phyloP scores from a whole-genome alignment of 2,329 filamentous ascomycete genomes.

The Talaromyces sp. region DNA sequence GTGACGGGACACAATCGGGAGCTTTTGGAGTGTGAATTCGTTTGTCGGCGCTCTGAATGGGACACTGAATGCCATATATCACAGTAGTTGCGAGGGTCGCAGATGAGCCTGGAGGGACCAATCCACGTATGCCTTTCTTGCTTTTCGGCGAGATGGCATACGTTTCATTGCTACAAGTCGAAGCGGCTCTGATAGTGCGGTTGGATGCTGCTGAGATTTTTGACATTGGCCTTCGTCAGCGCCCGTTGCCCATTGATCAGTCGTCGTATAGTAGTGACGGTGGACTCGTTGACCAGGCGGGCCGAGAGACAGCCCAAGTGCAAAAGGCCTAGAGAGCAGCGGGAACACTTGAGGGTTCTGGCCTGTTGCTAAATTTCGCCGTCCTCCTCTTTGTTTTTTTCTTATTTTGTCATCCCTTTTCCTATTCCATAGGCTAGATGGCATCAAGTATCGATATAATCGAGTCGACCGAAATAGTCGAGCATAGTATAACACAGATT shows the following conservation, averaged over 20 bases:
- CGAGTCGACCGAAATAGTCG: constrained; percentile 48
- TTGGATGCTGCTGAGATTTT: constrained; percentile 3
- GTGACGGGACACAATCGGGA: constrained; percentile 13
- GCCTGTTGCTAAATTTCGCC: not conserved
- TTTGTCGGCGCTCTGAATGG: not conserved
- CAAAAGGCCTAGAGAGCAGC: not conserved
- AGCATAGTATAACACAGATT: constrained; percentile 48
- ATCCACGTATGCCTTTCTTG: constrained; percentile 26
- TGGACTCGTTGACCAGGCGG: constrained; percentile 4
- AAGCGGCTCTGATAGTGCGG: constrained; percentile 27
- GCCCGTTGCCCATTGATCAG: not conserved
- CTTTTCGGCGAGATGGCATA: constrained; percentile 4
- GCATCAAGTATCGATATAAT: constrained; percentile 40
- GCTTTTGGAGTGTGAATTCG: constrained; percentile 13
- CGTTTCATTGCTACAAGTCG: constrained; percentile 46
- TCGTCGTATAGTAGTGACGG: not conserved
- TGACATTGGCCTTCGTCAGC: not conserved
- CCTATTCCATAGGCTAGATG: not conserved
- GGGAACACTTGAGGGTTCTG: constrained; percentile 1
- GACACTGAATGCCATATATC: not conserved
- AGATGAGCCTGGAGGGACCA: constrained; percentile 38
- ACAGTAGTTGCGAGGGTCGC: not conserved
- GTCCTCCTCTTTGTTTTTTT: not conserved
- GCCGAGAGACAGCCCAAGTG: constrained; percentile 6
- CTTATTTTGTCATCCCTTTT: not conserved